Evolutionary conservation across 192 early-diverging fungal genomes (phyloP).

Genomic region (Coemansia sp.): DNA sequence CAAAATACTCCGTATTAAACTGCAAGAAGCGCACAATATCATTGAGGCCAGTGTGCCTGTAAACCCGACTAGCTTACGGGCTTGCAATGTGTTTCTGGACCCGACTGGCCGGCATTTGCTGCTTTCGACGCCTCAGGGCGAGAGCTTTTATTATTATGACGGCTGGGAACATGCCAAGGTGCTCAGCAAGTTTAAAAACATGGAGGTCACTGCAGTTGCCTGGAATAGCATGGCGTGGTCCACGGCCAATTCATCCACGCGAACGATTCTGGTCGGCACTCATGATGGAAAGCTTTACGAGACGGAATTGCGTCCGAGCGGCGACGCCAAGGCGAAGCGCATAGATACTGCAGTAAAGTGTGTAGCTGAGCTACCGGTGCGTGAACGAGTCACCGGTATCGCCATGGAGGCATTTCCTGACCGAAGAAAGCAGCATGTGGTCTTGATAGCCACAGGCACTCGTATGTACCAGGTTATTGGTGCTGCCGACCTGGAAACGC

Average conservation of each 20-base stretch:
- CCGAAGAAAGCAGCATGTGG: slow-evolving; percentile 69
- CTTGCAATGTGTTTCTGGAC: slow-evolving; percentile 75
- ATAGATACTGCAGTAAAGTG: slow-evolving; percentile 74
- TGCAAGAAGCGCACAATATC: slow-evolving; percentile 72
- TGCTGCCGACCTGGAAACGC: slow-evolving; percentile 45
- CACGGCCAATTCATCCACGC: slow-evolving; percentile 59
- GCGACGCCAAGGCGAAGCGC: slow-evolving; percentile 82
- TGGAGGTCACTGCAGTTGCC: slow-evolving; percentile 83
- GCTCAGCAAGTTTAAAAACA: slow-evolving; percentile 75
- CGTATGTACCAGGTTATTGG: slow-evolving; percentile 94
- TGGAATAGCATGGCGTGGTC: slow-evolving; percentile 70
- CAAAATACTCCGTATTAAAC: slow-evolving; percentile 81
- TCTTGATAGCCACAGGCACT: slow-evolving; percentile 77
- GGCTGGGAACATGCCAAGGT: slow-evolving; percentile 82
- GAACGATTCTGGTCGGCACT: slow-evolving; percentile 80
- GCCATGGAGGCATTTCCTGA: slow-evolving; percentile 79
- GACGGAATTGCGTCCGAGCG: slow-evolving; percentile 80
- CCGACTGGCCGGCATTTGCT: slow-evolving; percentile 87
- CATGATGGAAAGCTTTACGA: slow-evolving; percentile 88
- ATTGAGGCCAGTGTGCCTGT: slow-evolving; percentile 35
- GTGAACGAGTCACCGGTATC: slow-evolving; percentile 74
- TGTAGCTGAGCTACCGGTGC: slow-evolving; percentile 60
- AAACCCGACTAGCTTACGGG: slow-evolving; percentile 21
- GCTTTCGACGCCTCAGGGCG: slow-evolving; percentile 82
- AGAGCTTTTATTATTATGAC: slow-evolving; percentile 86